phyloP scores from a whole-genome alignment of 805 yeast genomes.

The Yarrowia yakushimensis region DNA sequence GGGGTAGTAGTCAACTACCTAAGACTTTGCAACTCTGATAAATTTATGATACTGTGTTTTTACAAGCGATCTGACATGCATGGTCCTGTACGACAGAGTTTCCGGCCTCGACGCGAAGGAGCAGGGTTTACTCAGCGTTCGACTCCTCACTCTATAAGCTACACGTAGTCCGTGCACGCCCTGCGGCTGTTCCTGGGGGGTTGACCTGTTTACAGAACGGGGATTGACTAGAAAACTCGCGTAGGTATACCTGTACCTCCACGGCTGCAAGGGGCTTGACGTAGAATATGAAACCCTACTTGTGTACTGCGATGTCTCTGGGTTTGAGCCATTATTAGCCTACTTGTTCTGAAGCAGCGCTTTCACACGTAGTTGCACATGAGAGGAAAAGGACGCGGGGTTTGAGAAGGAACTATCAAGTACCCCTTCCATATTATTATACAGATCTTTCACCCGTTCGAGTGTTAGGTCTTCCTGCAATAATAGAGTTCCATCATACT shows the following conservation, averaged over 20 bases:
- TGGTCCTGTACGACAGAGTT: constrained; percentile 7
- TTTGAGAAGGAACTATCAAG: background rate
- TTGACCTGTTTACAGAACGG: background rate
- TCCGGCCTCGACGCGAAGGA: background rate
- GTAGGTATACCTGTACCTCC: constrained; percentile 3
- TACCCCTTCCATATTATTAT: no score
- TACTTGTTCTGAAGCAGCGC: background rate
- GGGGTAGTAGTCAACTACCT: background rate
- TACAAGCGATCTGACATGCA: constrained; percentile 15
- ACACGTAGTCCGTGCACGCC: no score
- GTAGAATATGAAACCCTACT: constrained; percentile 9
- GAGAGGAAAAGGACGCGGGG: background rate
- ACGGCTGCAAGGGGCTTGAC: constrained; percentile 11
- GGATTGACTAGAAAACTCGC: background rate
- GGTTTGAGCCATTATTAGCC: background rate
- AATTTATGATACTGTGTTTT: constrained; percentile 2
- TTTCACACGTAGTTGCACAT: background rate
- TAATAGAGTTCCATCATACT: background rate
- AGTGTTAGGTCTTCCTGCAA: background rate
- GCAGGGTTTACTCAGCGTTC: background rate
- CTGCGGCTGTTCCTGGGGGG: background rate
- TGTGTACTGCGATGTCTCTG: constrained; percentile 6
- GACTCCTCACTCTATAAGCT: no score
- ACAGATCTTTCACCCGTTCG: background rate
- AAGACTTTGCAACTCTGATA: constrained; percentile 1